Evolutionary conservation across 2,329 filamentous ascomycete species (phyloP).

Genomic region (Neoascochyta sp.): DNA sequence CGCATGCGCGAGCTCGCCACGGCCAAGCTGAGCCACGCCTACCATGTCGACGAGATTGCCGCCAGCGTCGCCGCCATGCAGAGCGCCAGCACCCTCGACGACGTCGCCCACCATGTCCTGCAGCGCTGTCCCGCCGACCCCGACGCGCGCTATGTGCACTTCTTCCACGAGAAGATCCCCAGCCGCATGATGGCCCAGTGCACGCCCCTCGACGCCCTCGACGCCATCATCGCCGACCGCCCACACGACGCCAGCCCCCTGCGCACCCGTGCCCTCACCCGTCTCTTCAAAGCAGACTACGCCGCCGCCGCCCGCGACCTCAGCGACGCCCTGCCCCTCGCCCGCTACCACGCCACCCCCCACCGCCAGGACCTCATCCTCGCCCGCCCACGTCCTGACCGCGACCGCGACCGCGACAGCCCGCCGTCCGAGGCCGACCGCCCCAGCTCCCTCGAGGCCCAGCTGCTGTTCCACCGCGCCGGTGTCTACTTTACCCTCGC

Average conservation of each 20-base stretch:
- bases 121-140: constrained; percentile 63
- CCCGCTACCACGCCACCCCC: constrained; percentile 52
- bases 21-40: constrained; percentile 72
- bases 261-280: constrained; percentile 70
- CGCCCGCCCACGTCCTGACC: constrained; percentile 44
- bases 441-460: constrained; percentile 69
- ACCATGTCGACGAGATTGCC: constrained; percentile 77
- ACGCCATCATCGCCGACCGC: constrained; percentile 62
- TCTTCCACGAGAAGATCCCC: constrained; percentile 88
- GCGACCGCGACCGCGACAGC: constrained; percentile 49
- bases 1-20: constrained; percentile 78
- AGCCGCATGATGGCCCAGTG: constrained; percentile 68
- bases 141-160: constrained; percentile 84
- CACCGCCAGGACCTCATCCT: constrained; percentile 52
- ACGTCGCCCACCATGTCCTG: constrained; percentile 69
- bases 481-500: constrained; percentile 69
- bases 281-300: constrained; percentile 71
- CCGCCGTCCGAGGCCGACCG: constrained; percentile 62
- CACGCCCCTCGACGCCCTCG: constrained; percentile 63
- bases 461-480: constrained; percentile 73
- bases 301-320: constrained; percentile 67
- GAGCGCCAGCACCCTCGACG: constrained; percentile 70
- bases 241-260: constrained; percentile 64
- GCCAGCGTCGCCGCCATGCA: constrained; percentile 83
- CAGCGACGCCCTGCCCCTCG: constrained; percentile 59